Percentiles rank a stretch among this genome's conserved stretches.
phyloP scores from a whole-genome alignment of 1,284 basidiomycete genomes.

The Macrocybe sp. region DNA sequence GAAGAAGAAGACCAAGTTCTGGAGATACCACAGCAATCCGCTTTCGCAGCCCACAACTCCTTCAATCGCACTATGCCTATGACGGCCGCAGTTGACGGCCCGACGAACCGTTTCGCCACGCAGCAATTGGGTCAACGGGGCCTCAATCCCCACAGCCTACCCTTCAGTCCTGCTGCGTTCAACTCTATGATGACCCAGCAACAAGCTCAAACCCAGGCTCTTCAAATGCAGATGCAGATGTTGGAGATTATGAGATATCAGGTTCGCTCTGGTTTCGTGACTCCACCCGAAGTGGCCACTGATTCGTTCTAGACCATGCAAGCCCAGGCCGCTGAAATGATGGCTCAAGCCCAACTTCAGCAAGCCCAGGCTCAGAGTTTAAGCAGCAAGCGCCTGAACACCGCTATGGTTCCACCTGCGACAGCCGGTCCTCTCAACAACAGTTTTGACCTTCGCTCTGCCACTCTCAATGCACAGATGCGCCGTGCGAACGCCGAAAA shows the following conservation, averaged over 20 bases:
- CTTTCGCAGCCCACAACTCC: constrained; percentile 33
- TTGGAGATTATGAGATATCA: constrained; percentile 75
- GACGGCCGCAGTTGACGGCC: constrained; percentile 66
- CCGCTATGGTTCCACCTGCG: constrained; percentile 54
- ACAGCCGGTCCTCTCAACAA: constrained; percentile 62
- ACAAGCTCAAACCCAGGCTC: constrained; percentile 47
- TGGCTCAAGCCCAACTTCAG: constrained; percentile 56
- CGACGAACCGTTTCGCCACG: constrained; percentile 56
- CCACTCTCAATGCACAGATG: constrained; percentile 45
- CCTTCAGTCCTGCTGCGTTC: constrained; percentile 50
- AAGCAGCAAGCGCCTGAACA: constrained; percentile 39
- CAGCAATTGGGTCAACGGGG: constrained; percentile 49
- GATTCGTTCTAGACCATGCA: constrained; percentile 17
- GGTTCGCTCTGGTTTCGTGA: constrained; percentile 35
- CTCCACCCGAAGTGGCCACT: constrained; percentile 6
- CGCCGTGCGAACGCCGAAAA: constrained; percentile 63
- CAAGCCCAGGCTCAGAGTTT: constrained; percentile 49
- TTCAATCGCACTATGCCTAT: constrained; percentile 42
- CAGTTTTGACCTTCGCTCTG: constrained; percentile 57
- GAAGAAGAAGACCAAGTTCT: constrained; percentile 56
- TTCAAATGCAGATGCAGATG: constrained; percentile 80
- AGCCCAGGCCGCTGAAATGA: constrained; percentile 43
- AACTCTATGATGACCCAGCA: constrained; percentile 37
- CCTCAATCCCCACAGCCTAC: constrained; percentile 53
- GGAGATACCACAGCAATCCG: constrained; percentile 47